Conservation (phyloP, 2,329 filamentous ascomycete species). For the Alternaria dauci region DNA sequence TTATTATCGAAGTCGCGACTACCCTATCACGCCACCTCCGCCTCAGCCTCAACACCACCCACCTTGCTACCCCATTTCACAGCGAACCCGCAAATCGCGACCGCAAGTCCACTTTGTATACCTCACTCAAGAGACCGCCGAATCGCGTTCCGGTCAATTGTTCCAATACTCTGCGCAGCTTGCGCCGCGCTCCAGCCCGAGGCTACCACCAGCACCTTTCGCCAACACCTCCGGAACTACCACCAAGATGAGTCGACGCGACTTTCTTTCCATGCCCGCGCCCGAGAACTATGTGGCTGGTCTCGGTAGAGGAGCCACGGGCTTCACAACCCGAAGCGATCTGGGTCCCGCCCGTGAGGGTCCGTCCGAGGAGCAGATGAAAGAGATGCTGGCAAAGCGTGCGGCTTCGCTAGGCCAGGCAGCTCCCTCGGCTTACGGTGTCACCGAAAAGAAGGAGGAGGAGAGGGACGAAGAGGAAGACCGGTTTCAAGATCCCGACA, state of each 20-base stretch:
- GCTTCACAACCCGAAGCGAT: constrained; percentile 97
- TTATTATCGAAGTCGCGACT: constrained; percentile 22
- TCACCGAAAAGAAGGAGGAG: constrained; percentile 72
- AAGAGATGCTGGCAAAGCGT: constrained; percentile 93
- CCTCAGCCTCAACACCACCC: not conserved
- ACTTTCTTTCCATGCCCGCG: constrained; percentile 85
- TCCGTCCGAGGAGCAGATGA: constrained; percentile 97
- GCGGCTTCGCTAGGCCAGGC: constrained; percentile 80
- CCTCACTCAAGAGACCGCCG: not conserved
- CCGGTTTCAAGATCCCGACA: constrained; percentile 94
- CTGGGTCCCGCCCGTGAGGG: constrained; percentile 93
- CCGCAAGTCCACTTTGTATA: too few species aligned
- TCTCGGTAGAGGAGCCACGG: constrained; percentile 95
- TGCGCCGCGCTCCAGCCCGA: not conserved
- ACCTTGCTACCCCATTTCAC: not conserved
- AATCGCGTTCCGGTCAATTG: not conserved
- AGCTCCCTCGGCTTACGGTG: constrained; percentile 77
- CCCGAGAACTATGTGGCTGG: constrained; percentile 79
- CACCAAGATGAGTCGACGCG: constrained; percentile 70
- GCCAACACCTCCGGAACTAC: constrained; percentile 6
- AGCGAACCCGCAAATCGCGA: not conserved
- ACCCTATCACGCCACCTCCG: not conserved
- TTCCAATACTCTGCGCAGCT: not conserved
- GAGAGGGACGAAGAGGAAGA: constrained; percentile 77
- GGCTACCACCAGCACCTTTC: not conserved